phyloP scores from a whole-genome alignment of 768 basidiomycete species.

The Crucibulum laeve region DNA sequence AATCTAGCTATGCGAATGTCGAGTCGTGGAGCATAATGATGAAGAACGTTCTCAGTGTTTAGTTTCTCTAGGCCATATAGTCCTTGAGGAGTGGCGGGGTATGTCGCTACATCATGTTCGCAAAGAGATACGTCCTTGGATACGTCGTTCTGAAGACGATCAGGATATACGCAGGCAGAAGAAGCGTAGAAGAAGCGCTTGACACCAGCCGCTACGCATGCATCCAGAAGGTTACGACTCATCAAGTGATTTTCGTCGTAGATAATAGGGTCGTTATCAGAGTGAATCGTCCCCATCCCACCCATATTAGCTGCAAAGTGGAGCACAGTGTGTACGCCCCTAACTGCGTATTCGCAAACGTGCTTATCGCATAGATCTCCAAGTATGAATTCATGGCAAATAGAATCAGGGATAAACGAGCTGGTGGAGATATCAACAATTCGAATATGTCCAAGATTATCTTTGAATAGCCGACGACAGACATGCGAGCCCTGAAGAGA shows the following conservation, averaged over 20 bases:
- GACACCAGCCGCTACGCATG: slow-evolving; percentile 32
- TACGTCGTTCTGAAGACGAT: slow-evolving; percentile 28
- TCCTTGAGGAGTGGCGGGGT: slow-evolving; percentile 42
- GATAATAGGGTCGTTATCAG: slow-evolving; percentile 41
- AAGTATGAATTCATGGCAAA: slow-evolving; percentile 29
- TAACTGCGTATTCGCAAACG: slow-evolving; percentile 31
- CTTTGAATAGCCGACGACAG: slow-evolving; percentile 28
- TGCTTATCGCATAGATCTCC: slow-evolving; percentile 43
- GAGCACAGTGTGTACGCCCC: slow-evolving; percentile 34
- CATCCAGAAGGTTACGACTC: slow-evolving; percentile 41
- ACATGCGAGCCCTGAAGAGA: slow-evolving; percentile 46
- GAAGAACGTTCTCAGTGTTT: slow-evolving; percentile 40
- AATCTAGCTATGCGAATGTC: slow-evolving; percentile 47
- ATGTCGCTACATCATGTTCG: slow-evolving; percentile 39
- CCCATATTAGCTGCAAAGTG: slow-evolving; percentile 64
- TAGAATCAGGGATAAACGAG: slow-evolving; percentile 14
- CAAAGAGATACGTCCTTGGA: slow-evolving; percentile 35
- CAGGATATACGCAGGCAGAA: slow-evolving; percentile 57
- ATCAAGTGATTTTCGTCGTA: slow-evolving; percentile 48
- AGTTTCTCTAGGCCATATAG: slow-evolving; percentile 61
- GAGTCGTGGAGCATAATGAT: slow-evolving; percentile 23
- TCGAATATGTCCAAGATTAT: slow-evolving; percentile 29
- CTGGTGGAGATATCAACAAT: slow-evolving; percentile 34
- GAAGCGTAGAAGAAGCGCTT: slow-evolving; percentile 50
- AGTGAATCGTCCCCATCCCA: slow-evolving; percentile 61